Percentiles rank a stretch among this genome's conserved stretches.
Conservation (phyloP, 1,284 basidiomycete species). For the Trametes polyzona region DNA sequence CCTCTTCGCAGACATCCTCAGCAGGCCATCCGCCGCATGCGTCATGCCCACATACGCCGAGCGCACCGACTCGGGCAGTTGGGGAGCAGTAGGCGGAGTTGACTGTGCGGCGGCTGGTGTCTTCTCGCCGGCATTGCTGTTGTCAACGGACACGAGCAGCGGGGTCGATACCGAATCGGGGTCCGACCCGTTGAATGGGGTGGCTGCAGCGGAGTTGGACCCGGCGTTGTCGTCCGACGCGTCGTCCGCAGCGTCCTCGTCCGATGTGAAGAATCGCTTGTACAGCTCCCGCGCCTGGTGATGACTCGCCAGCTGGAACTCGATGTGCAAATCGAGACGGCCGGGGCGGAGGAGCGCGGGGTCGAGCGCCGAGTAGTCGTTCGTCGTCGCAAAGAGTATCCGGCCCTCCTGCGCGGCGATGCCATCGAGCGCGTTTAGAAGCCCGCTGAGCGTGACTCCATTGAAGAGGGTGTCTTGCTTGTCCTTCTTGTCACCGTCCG, state of each 20-base stretch:
- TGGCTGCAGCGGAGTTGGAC: slow-evolving; percentile 23
- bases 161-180: no score
- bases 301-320: slow-evolving; percentile 70
- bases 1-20: slow-evolving; percentile 38
- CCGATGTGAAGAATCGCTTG: slow-evolving; percentile 57
- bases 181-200: no score
- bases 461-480: slow-evolving; percentile 27
- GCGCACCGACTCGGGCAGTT: slow-evolving; percentile 21
- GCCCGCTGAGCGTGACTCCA: slow-evolving; percentile 71
- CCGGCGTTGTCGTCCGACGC: slow-evolving; percentile 15
- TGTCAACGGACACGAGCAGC: not conserved
- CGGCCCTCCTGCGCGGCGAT: slow-evolving; percentile 78
- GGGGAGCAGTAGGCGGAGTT: not conserved
- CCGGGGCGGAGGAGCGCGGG: slow-evolving; percentile 76
- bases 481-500: not conserved
- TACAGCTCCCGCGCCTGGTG: slow-evolving; percentile 69
- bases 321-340: slow-evolving; percentile 78
- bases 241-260: not conserved
- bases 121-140: not conserved
- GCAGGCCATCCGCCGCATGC: slow-evolving; percentile 33
- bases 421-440: slow-evolving; percentile 77
- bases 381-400: slow-evolving; percentile 78
- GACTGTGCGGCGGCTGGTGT: not conserved
- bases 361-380: slow-evolving; percentile 69
- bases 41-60: slow-evolving; percentile 32